Evolutionary conservation across 495 filamentous ascomycete genomes (phyloP).

Genomic region (Podospora bellae-mahoneyi): DNA sequence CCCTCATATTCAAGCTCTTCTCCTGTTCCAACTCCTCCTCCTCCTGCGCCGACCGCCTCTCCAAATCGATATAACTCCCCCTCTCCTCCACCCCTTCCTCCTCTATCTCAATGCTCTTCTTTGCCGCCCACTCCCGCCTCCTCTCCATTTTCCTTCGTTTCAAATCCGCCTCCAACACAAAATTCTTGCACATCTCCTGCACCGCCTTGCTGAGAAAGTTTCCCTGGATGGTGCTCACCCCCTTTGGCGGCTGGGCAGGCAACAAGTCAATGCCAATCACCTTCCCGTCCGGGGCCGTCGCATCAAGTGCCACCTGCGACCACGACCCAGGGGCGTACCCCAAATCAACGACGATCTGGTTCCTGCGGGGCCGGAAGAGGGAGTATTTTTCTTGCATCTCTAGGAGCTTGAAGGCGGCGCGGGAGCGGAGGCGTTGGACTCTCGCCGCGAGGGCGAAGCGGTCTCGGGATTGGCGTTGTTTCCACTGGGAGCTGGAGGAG

Average conservation of each 20-base stretch:
- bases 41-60: conserved; percentile 40
- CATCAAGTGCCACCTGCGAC: conserved; percentile 91
- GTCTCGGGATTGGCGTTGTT: conserved; percentile 70
- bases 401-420: conserved; percentile 88
- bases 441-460: conserved; percentile 65
- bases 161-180: conserved; percentile 62
- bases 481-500: conserved; percentile 73
- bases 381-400: conserved; percentile 80
- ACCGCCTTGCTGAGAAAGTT: conserved; percentile 74
- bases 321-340: conserved; percentile 93
- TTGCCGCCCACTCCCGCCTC: conserved; percentile 17
- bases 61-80: conserved; percentile 53
- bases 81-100: conserved; percentile 16
- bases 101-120: conserved; percentile 17
- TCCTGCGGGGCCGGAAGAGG: conserved; percentile 59
- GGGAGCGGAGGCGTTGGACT: conserved; percentile 73
- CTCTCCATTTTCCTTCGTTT: conserved; percentile 5
- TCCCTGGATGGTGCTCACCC: conserved; percentile 89
- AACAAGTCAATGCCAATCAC: conserved; percentile 92
- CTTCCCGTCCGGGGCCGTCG: conserved; percentile 69
- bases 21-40: conserved; percentile 12
- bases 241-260: conserved; percentile 81
- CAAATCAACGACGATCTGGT: conserved; percentile 86
- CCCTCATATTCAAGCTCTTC: conserved; percentile 20
- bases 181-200: conserved; percentile 69